Evolutionary conservation across 2,329 filamentous ascomycete species (phyloP), one percentile per base, ranked within the genome.

Genomic region (Diaporthe sp.): DNA sequence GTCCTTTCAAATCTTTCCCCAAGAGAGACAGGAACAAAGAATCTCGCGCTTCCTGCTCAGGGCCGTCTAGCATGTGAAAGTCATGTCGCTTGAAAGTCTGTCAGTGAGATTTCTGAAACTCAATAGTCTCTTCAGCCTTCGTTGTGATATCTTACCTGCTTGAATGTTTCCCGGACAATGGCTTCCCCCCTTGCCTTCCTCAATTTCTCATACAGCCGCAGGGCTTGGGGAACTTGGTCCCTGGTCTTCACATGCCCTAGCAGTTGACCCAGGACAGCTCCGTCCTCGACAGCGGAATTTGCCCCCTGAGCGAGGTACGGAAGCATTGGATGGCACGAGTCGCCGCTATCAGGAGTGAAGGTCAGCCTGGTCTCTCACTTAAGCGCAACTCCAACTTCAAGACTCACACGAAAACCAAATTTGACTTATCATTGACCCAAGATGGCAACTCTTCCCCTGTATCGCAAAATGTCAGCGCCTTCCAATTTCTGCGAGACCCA

Each of bases 211-310:
- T 89, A 90, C 73, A 86, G 77, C 35, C 78, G 78, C 25, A 87
- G 79, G 0, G 83, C 86, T n/a, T 84, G 82, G 0, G 85, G 84
- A 2, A 91, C 73, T 37, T 88, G 84, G 0, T 86, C 83, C 61
- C 84, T 86, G 0, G 80, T 81, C 44, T 83, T 81, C 13, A 92
- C 83, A 3, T 86, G 84, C 0, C 87, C 87, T 0, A 94, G 82
- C 1, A 93, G 78, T 0, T 86, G 84, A 0, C 92, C 92, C 0
- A 94, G 82, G 0, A 92, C 91, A 0, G 92, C 91, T 0, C 92
- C 92, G 70, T 94, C 92, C 79, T 94, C 92, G 1, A 94, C 73
- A 0, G 90, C 89, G 0, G 88, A 91, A 78, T 93, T 93, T 19
- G 92, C 92, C 0, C 92, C 92, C 80, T 91, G 92, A 0, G 90